These are phyloP conservation scores for Spergularia azorica DNA, from an alignment of 179 eudicot genomes.

Conservation along the genomic window DNA sequence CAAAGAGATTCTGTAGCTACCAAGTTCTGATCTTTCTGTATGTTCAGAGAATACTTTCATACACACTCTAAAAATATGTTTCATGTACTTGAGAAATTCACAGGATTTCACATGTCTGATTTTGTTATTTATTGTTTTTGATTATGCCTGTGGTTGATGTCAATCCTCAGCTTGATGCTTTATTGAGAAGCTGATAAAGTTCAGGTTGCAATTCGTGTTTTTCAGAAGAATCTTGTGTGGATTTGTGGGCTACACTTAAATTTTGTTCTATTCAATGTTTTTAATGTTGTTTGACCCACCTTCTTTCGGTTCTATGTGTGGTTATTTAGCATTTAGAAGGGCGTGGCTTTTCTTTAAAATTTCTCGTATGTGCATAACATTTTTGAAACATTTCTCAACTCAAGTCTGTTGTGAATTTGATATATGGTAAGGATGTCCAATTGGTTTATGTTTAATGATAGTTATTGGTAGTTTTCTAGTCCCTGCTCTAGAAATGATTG, in stretches of 20 bases:
- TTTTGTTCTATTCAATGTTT: slow-evolving; percentile 19
- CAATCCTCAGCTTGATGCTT: slow-evolving; percentile 1
- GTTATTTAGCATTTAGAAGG: slow-evolving; percentile 8
- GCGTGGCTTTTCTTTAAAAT: background rate
- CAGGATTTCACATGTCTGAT: slow-evolving; percentile 5
- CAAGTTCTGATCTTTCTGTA: slow-evolving; percentile 24
- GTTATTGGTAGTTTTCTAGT: slow-evolving; percentile 10
- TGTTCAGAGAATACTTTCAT: slow-evolving; percentile 31
- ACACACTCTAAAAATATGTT: background rate
- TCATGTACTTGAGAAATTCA: slow-evolving; percentile 7
- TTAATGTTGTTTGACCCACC: background rate
- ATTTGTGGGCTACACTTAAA: slow-evolving; percentile 8
- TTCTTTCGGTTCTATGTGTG: background rate
- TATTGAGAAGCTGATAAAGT: background rate
- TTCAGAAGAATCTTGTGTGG: slow-evolving; percentile 7
- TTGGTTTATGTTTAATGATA: background rate
- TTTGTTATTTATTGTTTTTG: background rate
- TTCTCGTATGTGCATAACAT: slow-evolving; percentile 17
- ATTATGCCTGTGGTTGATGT: slow-evolving; percentile 1
- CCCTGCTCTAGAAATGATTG: slow-evolving; percentile 7
- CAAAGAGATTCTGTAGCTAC: slow-evolving; percentile 15
- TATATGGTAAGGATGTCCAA: background rate
- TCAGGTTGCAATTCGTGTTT: background rate
- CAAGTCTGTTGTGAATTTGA: slow-evolving; percentile 1
- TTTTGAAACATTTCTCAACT: slow-evolving; percentile 17